Percentiles rank a stretch among this genome's conserved stretches.
Evolutionary conservation across 1,139 yeast genomes (phyloP).

Genomic region (Scheffersomyces quercinus): DNA sequence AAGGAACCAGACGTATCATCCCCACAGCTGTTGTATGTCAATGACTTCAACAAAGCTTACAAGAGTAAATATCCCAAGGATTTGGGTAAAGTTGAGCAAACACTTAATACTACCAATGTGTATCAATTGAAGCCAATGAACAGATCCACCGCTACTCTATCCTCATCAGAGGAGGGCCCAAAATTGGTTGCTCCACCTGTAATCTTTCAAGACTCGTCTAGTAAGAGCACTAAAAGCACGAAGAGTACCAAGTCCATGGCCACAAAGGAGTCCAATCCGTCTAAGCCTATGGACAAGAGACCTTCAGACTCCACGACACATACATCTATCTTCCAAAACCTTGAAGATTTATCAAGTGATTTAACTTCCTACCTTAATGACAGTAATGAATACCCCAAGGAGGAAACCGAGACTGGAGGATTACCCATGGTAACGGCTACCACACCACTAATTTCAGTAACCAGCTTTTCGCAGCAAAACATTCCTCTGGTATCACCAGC

Average conservation of each 20-base stretch:
- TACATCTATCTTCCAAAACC: slow-evolving; percentile 29
- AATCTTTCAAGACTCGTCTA: background rate
- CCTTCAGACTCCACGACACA: slow-evolving; percentile 27
- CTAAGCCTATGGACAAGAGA: slow-evolving; percentile 9
- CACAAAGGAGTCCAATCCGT: background rate
- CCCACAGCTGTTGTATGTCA: slow-evolving; percentile 2
- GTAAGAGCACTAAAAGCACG: background rate
- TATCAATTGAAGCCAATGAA: slow-evolving; percentile 34
- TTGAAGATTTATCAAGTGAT: slow-evolving; percentile 34
- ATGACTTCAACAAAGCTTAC: slow-evolving; percentile 23
- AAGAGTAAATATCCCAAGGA: slow-evolving; percentile 13
- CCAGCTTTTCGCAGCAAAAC: background rate
- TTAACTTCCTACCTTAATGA: slow-evolving; percentile 18
- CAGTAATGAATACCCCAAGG: background rate
- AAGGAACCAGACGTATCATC: background rate
- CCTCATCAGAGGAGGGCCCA: slow-evolving; percentile 8
- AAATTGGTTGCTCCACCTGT: background rate
- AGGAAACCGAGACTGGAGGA: too few species aligned
- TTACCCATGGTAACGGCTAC: background rate
- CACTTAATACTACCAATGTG: slow-evolving; percentile 19
- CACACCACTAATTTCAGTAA: background rate
- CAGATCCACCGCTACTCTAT: slow-evolving; percentile 31
- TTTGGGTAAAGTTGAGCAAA: slow-evolving; percentile 6
- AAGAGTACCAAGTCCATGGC: background rate
- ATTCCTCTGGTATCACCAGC: background rate